Evolutionary conservation across 176 grass and related monocot genomes (phyloP).

Genomic region (Chloris gayana): DNA sequence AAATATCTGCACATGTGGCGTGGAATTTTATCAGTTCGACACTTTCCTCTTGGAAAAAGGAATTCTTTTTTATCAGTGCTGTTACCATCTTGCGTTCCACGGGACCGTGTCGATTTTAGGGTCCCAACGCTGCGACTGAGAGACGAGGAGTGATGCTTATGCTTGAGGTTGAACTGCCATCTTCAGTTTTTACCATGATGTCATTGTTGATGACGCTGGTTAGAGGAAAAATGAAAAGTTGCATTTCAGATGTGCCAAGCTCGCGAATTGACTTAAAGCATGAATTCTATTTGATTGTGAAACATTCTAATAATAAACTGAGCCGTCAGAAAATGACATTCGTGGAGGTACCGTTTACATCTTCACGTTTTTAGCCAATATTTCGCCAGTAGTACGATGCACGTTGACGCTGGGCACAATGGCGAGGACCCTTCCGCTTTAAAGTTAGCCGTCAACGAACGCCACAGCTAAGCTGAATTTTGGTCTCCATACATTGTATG

Average conservation of each 20-base stretch:
- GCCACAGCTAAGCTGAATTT: neutral
- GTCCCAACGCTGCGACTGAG: too few species aligned
- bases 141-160: too few species aligned
- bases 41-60: too few species aligned
- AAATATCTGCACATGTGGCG: neutral
- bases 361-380: neutral
- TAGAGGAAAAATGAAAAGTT: neutral
- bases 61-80: too few species aligned
- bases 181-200: neutral
- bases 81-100: too few species aligned
- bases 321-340: constrained; percentile 3
- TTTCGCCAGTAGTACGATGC: neutral
- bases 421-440: too few species aligned
- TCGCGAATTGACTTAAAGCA: neutral
- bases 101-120: too few species aligned
- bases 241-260: neutral
- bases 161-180: too few species aligned
- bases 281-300: neutral
- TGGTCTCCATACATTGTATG: neutral
- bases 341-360: neutral
- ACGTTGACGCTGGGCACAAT: neutral
- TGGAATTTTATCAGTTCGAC: neutral
- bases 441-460: too few species aligned
- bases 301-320: neutral
- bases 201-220: neutral